Conservation (phyloP, 306 rosid species). For the Luffa aegyptiaca region DNA sequence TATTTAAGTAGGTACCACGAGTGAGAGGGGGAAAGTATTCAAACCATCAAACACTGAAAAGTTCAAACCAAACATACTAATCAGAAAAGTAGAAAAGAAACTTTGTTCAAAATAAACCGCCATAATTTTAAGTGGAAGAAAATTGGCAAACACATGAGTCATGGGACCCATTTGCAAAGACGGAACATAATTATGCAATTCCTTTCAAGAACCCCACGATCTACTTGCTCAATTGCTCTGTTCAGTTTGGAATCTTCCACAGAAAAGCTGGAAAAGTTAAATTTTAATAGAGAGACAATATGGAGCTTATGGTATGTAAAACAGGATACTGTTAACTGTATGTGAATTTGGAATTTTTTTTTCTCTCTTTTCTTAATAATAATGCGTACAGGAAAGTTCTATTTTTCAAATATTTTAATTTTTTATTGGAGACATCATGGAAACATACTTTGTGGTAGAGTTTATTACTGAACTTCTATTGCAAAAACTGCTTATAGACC, state of each 20-base stretch:
- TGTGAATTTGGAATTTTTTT: neutral
- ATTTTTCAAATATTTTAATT: neutral
- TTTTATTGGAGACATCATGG: neutral
- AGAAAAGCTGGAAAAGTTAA: neutral
- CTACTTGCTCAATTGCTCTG: neutral
- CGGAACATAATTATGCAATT: neutral
- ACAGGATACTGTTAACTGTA: neutral
- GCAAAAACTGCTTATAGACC: neutral
- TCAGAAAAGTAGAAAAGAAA: neutral
- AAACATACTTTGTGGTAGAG: neutral
- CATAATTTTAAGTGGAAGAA: constrained; percentile 4
- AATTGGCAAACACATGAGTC: neutral
- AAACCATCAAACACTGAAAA: neutral
- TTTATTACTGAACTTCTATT: neutral
- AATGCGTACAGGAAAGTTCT: neutral
- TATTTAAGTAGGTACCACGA: neutral
- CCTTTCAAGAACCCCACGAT: neutral
- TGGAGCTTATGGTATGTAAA: neutral
- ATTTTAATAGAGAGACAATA: neutral
- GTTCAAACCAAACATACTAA: neutral
- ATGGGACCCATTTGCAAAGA: constrained; percentile 11
- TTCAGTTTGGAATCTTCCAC: constrained; percentile 9
- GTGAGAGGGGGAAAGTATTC: neutral
- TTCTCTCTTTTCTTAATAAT: neutral
- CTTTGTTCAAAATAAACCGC: neutral